Evolutionary conservation across 2,329 filamentous ascomycete species (phyloP).

Genomic region (Aspergillus fischeri): DNA sequence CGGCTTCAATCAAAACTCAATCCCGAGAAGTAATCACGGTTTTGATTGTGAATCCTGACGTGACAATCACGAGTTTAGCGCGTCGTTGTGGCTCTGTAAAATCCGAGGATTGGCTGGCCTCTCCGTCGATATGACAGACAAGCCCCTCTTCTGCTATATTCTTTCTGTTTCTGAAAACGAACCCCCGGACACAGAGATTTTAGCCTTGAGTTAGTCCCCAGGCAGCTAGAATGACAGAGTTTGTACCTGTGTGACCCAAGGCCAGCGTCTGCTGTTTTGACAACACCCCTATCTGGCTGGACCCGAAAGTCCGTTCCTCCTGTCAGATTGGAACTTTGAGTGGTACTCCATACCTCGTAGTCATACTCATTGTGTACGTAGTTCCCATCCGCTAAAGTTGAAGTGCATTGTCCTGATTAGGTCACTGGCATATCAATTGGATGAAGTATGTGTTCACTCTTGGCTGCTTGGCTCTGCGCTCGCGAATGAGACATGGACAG

Average conservation of each 20-base stretch:
- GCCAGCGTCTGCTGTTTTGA: background rate
- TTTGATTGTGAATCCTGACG: too few relatives aligned
- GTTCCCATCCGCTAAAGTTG: background rate
- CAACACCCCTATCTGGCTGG: background rate
- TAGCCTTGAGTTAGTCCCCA: background rate
- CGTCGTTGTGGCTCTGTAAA: background rate
- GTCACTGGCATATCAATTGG: background rate
- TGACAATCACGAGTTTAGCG: background rate
- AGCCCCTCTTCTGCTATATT: background rate
- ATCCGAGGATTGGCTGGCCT: background rate
- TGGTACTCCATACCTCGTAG: background rate
- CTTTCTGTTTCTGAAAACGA: too few relatives aligned
- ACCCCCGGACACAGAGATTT: too few relatives aligned
- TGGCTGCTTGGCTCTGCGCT: background rate
- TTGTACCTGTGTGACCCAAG: background rate
- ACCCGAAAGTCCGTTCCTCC: background rate
- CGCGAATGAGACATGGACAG: background rate
- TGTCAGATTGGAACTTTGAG: background rate
- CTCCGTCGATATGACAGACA: background rate
- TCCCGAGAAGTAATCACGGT: background rate
- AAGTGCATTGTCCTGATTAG: background rate
- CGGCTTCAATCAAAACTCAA: background rate
- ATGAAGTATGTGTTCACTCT: background rate
- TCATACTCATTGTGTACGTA: background rate
- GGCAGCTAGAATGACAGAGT: background rate